These are phyloP conservation scores for Boechera stricta DNA, from an alignment of 345 rosid species.

Conservation along the genomic window DNA sequence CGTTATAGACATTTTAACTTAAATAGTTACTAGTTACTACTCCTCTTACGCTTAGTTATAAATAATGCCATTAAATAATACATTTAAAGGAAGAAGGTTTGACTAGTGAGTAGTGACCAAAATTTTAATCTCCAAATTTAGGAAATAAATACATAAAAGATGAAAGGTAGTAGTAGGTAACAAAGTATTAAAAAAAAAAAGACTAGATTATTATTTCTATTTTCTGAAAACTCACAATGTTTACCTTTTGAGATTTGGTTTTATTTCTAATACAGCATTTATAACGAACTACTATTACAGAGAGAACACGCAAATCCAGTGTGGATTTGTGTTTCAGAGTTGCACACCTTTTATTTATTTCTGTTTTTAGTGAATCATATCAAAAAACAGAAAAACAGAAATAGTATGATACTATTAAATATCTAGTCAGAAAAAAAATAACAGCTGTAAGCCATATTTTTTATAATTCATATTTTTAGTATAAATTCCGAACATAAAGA, in stretches of 20 bases:
- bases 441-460: background rate
- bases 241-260: constrained; percentile 7
- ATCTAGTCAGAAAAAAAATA: background rate
- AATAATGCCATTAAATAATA: constrained; percentile 16
- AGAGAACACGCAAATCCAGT: constrained; percentile 12
- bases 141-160: constrained; percentile 8
- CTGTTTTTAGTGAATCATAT: constrained; percentile 18
- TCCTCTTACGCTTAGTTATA: background rate
- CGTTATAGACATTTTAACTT: constrained; percentile 18
- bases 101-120: constrained; percentile 30
- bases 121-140: constrained; percentile 9
- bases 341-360: background rate
- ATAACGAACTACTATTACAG: constrained; percentile 20
- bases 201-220: constrained; percentile 13
- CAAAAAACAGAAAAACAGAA: constrained; percentile 14
- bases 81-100: constrained; percentile 12
- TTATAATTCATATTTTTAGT: background rate
- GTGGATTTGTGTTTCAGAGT: constrained; percentile 14
- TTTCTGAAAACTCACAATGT: constrained; percentile 31
- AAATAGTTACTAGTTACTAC: background rate
- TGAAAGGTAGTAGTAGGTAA: background rate
- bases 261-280: constrained; percentile 7
- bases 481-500: background rate
- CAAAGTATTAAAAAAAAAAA: background rate
- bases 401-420: constrained; percentile 19